Evolutionary conservation across 768 basidiomycete species (phyloP), one percentile per base, ranked within the genome.

Genomic region (Leccinum aurantiacum): DNA sequence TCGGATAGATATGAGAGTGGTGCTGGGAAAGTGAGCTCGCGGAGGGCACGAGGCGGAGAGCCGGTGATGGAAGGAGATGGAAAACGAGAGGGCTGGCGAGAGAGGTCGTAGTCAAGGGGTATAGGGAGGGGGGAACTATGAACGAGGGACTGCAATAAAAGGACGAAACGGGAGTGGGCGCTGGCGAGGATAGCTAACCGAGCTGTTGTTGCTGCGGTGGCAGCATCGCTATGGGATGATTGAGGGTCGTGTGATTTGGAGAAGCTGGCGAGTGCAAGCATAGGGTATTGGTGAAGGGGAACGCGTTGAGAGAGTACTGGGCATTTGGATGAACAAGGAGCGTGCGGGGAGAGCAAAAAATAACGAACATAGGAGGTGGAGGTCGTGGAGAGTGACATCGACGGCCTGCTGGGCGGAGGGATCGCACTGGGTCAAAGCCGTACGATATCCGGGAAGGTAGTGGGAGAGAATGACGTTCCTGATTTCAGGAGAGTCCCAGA

Each of bases 11-110:
- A 84, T 14, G 86, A 86, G 5, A 93, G 77, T 0, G 91, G 91
- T 6, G 88, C 83, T 24, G 91, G 91, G 71, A 92, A 91, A 9
- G 80, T 83, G 58, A 93, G 80, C 63, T 90, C 84, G 50, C 85
- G 77, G 41, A 77, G 70, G 41, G 61, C 71, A 59, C 72, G 69
- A 67, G 70, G 70, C 59, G 72, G 69, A 1, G 67, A 65, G 33
- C 62, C 59, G 51, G 66, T 53, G 5, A 59, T 53, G 15, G 62
- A 53, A 2, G 67, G 65, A 0, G 50, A 65, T 13, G 64, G 57
- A 25, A 66, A 58, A 22, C 59, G 70, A 58, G 54, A 59, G 22
- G 65, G 56, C 11, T 65, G 74, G 5, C 71, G 71, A 5, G 78
- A 71, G 46, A 64, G 71, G 53, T 83, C 81, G 14, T 73, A 73